phyloP scores from a whole-genome alignment of 352 stramenopile genomes.

The Pythium graminicola region DNA sequence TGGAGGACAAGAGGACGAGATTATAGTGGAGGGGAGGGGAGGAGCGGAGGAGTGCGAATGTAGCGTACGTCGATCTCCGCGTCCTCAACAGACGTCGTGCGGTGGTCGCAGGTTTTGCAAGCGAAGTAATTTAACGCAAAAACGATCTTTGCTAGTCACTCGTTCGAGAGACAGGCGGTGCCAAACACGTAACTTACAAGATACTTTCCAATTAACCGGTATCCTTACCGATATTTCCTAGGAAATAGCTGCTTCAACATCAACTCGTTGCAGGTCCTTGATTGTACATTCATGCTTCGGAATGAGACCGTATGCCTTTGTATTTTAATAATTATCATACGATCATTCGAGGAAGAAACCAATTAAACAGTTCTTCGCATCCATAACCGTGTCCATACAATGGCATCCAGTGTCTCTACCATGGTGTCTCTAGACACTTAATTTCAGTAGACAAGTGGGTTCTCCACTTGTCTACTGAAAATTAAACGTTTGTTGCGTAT shows the following conservation, averaged over 20 bases:
- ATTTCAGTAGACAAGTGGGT: too few species aligned
- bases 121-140: constrained; percentile 11
- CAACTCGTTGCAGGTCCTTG: too few species aligned
- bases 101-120: background rate
- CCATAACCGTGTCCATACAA: too few species aligned
- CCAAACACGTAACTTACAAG: constrained; percentile 3
- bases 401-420: too few species aligned
- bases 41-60: background rate
- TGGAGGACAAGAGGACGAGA: background rate
- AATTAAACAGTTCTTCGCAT: background rate
- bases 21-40: background rate
- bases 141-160: constrained; percentile 1
- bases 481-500: constrained; percentile 17
- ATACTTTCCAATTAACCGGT: constrained; percentile 5
- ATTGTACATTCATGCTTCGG: too few species aligned
- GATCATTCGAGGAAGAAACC: background rate
- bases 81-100: constrained; percentile 4
- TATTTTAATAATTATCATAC: constrained; percentile 25
- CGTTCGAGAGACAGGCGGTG: background rate
- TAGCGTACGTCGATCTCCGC: constrained; percentile 10
- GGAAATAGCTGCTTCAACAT: constrained; percentile 3
- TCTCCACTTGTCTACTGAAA: constrained; percentile 19
- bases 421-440: too few species aligned
- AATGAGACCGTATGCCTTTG: too few species aligned
- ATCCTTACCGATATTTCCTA: background rate